phyloP scores from a whole-genome alignment of 225 moss, liverwort and hornwort species.

The Anthoceros angustus region DNA sequence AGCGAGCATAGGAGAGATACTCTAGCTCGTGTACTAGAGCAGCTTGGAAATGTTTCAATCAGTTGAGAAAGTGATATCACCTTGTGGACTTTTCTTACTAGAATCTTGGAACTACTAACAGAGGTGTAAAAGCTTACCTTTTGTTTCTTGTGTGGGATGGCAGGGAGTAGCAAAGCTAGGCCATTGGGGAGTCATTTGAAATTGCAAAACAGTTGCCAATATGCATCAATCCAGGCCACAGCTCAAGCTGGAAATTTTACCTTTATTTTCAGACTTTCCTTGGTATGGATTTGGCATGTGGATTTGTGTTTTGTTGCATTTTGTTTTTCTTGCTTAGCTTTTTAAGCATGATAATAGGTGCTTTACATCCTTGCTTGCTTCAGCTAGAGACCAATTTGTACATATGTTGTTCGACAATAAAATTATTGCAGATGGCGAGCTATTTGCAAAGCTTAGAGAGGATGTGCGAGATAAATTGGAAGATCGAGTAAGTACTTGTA shows the following conservation, averaged over 20 bases:
- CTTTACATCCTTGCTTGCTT: background rate
- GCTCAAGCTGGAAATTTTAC: constrained; percentile 62
- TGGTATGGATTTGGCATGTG: constrained; percentile 31
- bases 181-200: constrained; percentile 82
- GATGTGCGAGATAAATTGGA: constrained; percentile 79
- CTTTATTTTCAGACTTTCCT: constrained; percentile 73
- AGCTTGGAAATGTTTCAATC: no score
- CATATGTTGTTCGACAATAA: constrained; percentile 97
- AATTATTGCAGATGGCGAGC: constrained; percentile 71
- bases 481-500: constrained; percentile 43
- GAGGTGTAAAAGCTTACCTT: background rate
- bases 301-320: background rate
- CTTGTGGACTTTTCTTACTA: background rate
- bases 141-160: background rate
- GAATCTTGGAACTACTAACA: no score
- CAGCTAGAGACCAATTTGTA: constrained; percentile 91
- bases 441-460: constrained; percentile 60
- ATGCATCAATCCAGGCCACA: constrained; percentile 88
- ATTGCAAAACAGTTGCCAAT: constrained; percentile 66
- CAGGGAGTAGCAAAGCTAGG: constrained; percentile 92
- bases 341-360: background rate
- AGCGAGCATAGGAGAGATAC: no score
- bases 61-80: no score
- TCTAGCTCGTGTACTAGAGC: no score
- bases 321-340: background rate